Conservation (phyloP, 1,139 yeast genomes). For the Magnusiomyces suaveolens region DNA sequence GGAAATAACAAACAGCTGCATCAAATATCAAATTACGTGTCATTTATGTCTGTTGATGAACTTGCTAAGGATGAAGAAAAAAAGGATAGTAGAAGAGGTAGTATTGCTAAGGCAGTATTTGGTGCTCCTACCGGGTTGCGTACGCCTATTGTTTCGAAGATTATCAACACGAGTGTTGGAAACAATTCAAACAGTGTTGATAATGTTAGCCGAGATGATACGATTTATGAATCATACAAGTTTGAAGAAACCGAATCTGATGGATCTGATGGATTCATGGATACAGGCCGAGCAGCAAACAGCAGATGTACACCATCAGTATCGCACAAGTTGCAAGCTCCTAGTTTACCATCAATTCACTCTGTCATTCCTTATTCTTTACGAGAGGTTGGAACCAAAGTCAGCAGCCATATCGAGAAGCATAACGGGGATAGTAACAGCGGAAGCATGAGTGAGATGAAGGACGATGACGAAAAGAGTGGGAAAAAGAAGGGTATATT, state of each 20-base stretch:
- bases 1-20: conserved; percentile 22
- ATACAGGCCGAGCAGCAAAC: no score
- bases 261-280: no score
- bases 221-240: neutral
- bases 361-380: neutral
- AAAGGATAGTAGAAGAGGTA: neutral
- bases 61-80: conserved; percentile 13
- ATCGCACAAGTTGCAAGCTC: neutral
- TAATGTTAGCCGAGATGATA: no score
- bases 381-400: neutral
- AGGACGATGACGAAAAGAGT: neutral
- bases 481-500: conserved; percentile 1
- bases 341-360: neutral
- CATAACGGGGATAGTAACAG: no score
- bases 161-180: no score
- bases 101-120: neutral
- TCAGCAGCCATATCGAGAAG: neutral
- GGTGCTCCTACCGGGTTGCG: neutral
- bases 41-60: conserved; percentile 30
- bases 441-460: neutral
- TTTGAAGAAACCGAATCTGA: neutral
- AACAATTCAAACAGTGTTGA: no score
- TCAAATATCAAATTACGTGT: conserved; percentile 30
- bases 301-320: no score
- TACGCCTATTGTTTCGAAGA: neutral